These are phyloP conservation scores for Xylariales sp. DNA, from an alignment of 2,329 filamentous ascomycete genomes.

Conservation along the genomic window DNA sequence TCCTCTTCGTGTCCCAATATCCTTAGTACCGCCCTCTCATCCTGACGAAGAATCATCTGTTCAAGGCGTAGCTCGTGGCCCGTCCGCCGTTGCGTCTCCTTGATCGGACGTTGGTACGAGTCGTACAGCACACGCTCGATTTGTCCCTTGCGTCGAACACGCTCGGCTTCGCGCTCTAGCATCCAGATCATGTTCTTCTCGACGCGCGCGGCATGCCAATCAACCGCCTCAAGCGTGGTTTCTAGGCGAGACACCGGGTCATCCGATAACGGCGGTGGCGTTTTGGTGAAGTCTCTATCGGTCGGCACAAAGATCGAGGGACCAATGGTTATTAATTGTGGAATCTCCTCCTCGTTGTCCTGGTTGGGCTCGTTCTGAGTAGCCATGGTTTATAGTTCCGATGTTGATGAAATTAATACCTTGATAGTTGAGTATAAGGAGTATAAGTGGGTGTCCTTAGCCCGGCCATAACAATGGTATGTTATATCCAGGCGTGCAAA, in stretches of 20 bases:
- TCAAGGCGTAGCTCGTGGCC: slow-evolving; percentile 27
- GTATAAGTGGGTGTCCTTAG: background rate
- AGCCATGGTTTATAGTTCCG: slow-evolving; percentile 20
- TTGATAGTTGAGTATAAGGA: background rate
- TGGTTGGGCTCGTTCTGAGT: slow-evolving; percentile 4
- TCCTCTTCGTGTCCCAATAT: slow-evolving; percentile 8
- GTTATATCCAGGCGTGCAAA: background rate
- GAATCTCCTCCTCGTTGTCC: slow-evolving; percentile 40
- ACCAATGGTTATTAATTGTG: slow-evolving; percentile 38
- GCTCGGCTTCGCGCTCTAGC: slow-evolving; percentile 37
- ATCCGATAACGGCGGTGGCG: slow-evolving; percentile 40
- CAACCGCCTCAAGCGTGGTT: slow-evolving; percentile 38
- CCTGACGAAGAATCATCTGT: slow-evolving; percentile 28
- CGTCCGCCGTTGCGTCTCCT: background rate
- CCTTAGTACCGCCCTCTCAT: slow-evolving; percentile 11
- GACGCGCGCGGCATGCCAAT: slow-evolving; percentile 44
- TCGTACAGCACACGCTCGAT: slow-evolving; percentile 26
- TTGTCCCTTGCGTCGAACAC: slow-evolving; percentile 24
- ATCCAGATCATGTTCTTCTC: slow-evolving; percentile 45
- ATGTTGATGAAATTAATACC: background rate
- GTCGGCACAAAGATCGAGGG: slow-evolving; percentile 47
- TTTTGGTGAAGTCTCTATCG: slow-evolving; percentile 44
- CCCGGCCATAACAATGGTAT: background rate
- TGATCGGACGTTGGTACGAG: slow-evolving; percentile 17
- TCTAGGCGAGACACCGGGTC: slow-evolving; percentile 35